These are phyloP conservation scores for Candida nemodendra DNA, from an alignment of 805 yeast genomes.

Conservation along the genomic window DNA sequence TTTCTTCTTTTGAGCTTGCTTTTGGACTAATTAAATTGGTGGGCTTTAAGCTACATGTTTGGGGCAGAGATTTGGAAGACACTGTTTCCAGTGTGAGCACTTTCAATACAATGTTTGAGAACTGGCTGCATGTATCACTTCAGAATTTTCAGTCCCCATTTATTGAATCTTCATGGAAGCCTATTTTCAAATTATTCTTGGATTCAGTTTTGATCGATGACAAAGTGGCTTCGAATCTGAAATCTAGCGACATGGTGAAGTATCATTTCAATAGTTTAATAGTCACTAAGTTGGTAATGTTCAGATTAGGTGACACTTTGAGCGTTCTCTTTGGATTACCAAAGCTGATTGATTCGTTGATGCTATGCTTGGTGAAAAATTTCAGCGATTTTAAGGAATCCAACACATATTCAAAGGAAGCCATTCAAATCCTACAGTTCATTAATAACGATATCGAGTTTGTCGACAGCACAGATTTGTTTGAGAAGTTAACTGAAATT, in stretches of 20 bases:
- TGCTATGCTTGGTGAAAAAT: constrained; percentile 18
- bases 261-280: constrained; percentile 26
- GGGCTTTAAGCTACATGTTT: constrained; percentile 14
- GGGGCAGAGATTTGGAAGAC: constrained; percentile 10
- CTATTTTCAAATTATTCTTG: constrained; percentile 14
- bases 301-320: constrained; percentile 15
- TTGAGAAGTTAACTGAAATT: constrained; percentile 23
- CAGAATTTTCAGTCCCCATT: constrained; percentile 4
- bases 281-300: constrained; percentile 17
- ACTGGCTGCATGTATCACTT: constrained; percentile 18
- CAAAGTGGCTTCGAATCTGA: constrained; percentile 5
- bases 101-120: constrained; percentile 12
- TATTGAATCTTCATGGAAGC: constrained; percentile 12
- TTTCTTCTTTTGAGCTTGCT: constrained; percentile 6
- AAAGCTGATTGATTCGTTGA: constrained; percentile 14
- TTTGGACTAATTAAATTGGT: constrained; percentile 7
- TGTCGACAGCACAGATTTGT: constrained; percentile 20
- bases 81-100: constrained; percentile 11
- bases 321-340: constrained; percentile 13
- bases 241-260: constrained; percentile 20
- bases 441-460: constrained; percentile 23
- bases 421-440: constrained; percentile 17
- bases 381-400: constrained; percentile 11
- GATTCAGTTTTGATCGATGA: constrained; percentile 16
- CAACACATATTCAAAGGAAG: constrained; percentile 12